Evolutionary conservation across 495 filamentous ascomycete genomes (phyloP).

Genomic region (Gamarada debralockiae): DNA sequence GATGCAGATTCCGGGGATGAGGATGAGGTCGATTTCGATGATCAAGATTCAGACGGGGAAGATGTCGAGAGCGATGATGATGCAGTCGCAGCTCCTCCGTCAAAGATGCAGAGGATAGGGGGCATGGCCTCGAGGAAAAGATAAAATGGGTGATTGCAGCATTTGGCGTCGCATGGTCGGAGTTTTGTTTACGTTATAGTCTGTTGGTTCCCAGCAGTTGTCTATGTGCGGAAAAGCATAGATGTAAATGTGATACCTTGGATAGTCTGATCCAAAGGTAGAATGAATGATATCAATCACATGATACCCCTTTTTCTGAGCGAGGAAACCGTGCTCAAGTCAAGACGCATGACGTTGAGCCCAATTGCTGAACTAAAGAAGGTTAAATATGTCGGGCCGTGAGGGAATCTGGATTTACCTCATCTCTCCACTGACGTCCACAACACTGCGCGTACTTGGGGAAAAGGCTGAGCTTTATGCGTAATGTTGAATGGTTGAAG

Average conservation of each 20-base stretch:
- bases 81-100: constrained; percentile 25
- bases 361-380: too few relatives aligned
- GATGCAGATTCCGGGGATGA: constrained; percentile 38
- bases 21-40: constrained; percentile 40
- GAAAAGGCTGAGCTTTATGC: too few relatives aligned
- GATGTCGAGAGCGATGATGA: constrained; percentile 39
- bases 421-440: too few relatives aligned
- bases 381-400: too few relatives aligned
- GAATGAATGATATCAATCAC: not conserved
- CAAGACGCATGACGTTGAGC: not conserved
- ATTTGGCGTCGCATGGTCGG: constrained; percentile 23
- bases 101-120: constrained; percentile 31
- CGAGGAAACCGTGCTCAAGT: not conserved
- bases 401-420: too few relatives aligned
- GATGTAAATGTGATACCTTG: constrained; percentile 3
- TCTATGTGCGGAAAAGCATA: not conserved
- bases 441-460: too few relatives aligned
- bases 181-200: constrained; percentile 10
- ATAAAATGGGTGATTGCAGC: constrained; percentile 12
- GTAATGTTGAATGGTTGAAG: too few relatives aligned
- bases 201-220: not conserved
- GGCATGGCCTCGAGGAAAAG: constrained; percentile 23
- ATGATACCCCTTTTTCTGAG: too few relatives aligned
- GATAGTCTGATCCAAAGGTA: not conserved
- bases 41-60: constrained; percentile 35